These are phyloP conservation scores for Quercus suber DNA, from an alignment of 306 rosid genomes.

Conservation along the genomic window DNA sequence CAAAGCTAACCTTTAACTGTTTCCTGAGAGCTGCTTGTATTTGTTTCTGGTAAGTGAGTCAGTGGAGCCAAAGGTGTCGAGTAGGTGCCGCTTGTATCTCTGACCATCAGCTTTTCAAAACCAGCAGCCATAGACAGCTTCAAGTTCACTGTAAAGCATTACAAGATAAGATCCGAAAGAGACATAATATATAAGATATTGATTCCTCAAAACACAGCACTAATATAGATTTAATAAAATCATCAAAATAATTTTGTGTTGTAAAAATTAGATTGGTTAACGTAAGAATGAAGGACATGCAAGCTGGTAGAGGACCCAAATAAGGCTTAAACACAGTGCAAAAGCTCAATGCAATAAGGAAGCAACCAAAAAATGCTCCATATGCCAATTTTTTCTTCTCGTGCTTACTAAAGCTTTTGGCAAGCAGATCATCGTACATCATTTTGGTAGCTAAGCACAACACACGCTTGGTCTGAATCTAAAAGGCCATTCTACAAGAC, in stretches of 20 bases:
- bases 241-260: not conserved
- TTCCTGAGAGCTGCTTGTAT: conserved; percentile 21
- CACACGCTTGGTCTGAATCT: conserved; percentile 19
- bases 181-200: not conserved
- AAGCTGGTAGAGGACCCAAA: conserved; percentile 51
- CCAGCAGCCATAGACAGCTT: conserved; percentile 41
- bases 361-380: conserved; percentile 69
- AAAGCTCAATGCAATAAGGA: conserved; percentile 47
- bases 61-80: not conserved
- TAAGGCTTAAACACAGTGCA: conserved; percentile 69
- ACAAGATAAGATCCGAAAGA: conserved; percentile 1
- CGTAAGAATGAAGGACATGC: conserved; percentile 43
- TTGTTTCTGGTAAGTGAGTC: not conserved
- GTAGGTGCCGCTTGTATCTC: conserved; percentile 25
- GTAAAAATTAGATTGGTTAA: no score
- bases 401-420: conserved; percentile 75
- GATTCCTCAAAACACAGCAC: not conserved
- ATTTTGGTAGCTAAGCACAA: conserved; percentile 16
- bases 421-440: conserved; percentile 58
- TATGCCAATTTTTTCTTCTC: conserved; percentile 72
- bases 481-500: conserved; percentile 25
- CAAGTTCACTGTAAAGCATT: conserved; percentile 50
- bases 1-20: conserved; percentile 30
- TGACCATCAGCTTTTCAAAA: conserved; percentile 48
- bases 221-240: not conserved